Evolutionary conservation across 768 basidiomycete genomes (phyloP).

Genomic region (Mycena metata): DNA sequence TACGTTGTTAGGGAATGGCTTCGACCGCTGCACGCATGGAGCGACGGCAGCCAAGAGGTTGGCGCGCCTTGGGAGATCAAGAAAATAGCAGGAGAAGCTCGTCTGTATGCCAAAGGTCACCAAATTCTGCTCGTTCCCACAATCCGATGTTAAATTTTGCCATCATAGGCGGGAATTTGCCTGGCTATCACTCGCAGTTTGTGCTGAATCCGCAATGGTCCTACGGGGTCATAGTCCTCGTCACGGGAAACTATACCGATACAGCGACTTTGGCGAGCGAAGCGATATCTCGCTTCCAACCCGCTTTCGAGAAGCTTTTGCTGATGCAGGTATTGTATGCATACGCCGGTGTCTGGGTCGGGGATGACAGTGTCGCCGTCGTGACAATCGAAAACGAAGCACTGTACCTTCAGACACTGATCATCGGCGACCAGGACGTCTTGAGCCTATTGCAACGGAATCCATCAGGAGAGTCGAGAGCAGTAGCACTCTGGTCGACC

Average conservation of each 20-base stretch:
- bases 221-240: slow-evolving; percentile 57
- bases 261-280: slow-evolving; percentile 49
- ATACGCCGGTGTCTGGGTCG: slow-evolving; percentile 53
- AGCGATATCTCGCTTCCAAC: slow-evolving; percentile 49
- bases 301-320: slow-evolving; percentile 50
- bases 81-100: slow-evolving; percentile 44
- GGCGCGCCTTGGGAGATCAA: slow-evolving; percentile 61
- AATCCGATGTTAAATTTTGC: not conserved
- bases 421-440: slow-evolving; percentile 52
- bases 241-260: slow-evolving; percentile 53
- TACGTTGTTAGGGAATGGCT: slow-evolving; percentile 59
- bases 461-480: slow-evolving; percentile 24
- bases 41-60: slow-evolving; percentile 51
- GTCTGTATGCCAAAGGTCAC: slow-evolving; percentile 52
- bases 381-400: slow-evolving; percentile 47
- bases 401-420: slow-evolving; percentile 48
- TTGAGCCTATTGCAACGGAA: slow-evolving; percentile 47
- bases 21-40: slow-evolving; percentile 55
- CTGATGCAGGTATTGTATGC: slow-evolving; percentile 42
- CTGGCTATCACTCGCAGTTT: slow-evolving; percentile 57
- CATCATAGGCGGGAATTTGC: slow-evolving; percentile 52
- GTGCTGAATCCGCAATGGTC: slow-evolving; percentile 55
- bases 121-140: not conserved
- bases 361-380: slow-evolving; percentile 45
- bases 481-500: slow-evolving; percentile 54